A percentile compares a stretch with the other conserved stretches of the same genome.
Evolutionary conservation across 106 monocot species (phyloP).

Genomic region (Chionographis japonica): DNA sequence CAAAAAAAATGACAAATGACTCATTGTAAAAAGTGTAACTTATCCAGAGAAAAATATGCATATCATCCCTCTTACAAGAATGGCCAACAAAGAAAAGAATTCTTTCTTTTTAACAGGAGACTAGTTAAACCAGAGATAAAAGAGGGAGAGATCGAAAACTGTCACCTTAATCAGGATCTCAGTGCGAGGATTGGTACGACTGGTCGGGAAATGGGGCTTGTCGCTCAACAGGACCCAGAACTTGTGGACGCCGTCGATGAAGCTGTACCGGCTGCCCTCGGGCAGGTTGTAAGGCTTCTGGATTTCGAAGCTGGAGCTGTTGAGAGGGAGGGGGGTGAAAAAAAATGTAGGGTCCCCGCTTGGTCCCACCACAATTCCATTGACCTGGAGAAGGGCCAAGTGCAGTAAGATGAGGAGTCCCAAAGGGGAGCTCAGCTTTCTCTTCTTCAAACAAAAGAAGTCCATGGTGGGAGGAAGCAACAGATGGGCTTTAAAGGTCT

Average conservation of each 20-base stretch:
- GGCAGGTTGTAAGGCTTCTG: constrained; percentile 33
- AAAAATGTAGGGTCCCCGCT: constrained; percentile 34
- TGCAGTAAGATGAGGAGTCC: no score
- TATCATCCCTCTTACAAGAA: background rate
- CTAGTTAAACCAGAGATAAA: no score
- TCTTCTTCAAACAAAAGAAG: no score
- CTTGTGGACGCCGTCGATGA: constrained; percentile 17
- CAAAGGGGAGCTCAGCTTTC: no score
- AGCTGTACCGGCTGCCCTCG: constrained; percentile 19
- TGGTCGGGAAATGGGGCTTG: constrained; percentile 14
- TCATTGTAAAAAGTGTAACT: no score
- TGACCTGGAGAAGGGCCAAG: no score
- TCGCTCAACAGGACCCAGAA: constrained; percentile 38
- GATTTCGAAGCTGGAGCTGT: constrained; percentile 12
- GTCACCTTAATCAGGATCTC: constrained; percentile 34
- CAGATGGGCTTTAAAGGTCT: no score
- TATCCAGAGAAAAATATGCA: background rate
- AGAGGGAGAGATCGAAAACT: no score
- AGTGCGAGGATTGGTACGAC: constrained; percentile 25
- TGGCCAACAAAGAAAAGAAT: background rate
- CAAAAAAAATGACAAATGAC: no score
- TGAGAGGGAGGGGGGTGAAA: constrained; percentile 20
- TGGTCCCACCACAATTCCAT: background rate
- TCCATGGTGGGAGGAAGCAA: no score
- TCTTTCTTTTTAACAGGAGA: no score